phyloP scores from a whole-genome alignment of 2,329 filamentous ascomycete species.

The Sphaerostilbella broomeana region DNA sequence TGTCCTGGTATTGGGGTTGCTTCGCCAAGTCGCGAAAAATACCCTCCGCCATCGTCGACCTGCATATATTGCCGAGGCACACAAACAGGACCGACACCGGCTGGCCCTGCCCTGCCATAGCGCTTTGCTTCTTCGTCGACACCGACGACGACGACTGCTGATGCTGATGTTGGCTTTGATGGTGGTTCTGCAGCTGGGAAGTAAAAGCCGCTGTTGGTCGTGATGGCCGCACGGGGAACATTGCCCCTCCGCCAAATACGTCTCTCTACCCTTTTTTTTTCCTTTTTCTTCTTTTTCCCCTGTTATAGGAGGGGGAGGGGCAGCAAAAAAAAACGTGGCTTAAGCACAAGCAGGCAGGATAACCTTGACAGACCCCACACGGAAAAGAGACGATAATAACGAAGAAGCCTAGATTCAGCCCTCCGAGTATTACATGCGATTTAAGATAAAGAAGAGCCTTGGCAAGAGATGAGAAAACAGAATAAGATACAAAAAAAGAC shows the following conservation, averaged over 20 bases:
- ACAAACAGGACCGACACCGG: constrained; percentile 78
- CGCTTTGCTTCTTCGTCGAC: constrained; percentile 12
- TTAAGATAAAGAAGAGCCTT: too few species aligned
- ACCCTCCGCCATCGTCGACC: constrained; percentile 91
- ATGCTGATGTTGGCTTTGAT: too few species aligned
- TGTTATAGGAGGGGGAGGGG: neutral
- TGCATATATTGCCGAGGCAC: constrained; percentile 93
- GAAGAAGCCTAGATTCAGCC: too few species aligned
- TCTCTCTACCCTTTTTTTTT: neutral
- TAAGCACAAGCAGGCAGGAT: too few species aligned
- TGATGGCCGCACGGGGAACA: constrained; percentile 9
- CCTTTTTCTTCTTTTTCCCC: too few species aligned
- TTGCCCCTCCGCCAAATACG: too few species aligned
- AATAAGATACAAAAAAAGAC: too few species aligned
- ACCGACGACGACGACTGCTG: too few species aligned
- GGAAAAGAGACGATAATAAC: too few species aligned
- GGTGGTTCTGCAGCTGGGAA: constrained; percentile 1
- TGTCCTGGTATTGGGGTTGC: constrained; percentile 51
- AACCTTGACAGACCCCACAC: too few species aligned
- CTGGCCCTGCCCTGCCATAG: constrained; percentile 27
- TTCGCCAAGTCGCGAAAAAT: constrained; percentile 71
- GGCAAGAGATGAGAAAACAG: too few species aligned
- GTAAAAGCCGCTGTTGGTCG: constrained; percentile 3
- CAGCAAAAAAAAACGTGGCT: neutral
- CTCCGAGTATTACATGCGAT: too few species aligned